Evolutionary conservation across 2,329 filamentous ascomycete species (phyloP), one percentile per base, ranked within the genome.

Genomic region (Microdochium nivale): DNA sequence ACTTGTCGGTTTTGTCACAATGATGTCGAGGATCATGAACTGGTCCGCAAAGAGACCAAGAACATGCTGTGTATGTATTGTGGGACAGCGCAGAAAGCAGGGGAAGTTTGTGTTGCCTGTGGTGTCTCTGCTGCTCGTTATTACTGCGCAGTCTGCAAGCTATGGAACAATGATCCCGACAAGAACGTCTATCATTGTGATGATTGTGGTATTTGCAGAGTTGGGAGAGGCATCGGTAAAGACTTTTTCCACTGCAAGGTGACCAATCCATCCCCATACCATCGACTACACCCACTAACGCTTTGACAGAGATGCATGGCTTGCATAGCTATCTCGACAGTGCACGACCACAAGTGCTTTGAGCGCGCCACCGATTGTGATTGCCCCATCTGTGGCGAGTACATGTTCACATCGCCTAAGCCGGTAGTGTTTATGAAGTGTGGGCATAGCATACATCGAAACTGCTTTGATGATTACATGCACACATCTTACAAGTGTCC

Each of bases 161-260:
- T 99, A 1, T 99, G 94, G 94, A 92, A 97, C 63, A 90, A 97
- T 62, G 88, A 96, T 59, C 81, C 84, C 51, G 85, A 83, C 58
- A 96, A 95, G 67, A 87, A 86, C 57, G 96, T 97, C 52, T 99
- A 99, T 65, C 94, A 99, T 66, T 99, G 94, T 67, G 81, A 84
- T 62, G 94, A 97, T 62, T 99, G 94, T 67, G 94, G 94, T 3
- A 96, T 99, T 55, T 99, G 94, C 65, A 81, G 94, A 53, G 85
- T 91, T 52, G 94, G 94, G 1, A 82, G 90, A 66, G 94, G 94
- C 1, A 74, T 99, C 27, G 92, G 94, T 3, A 97, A 96, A 65
- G 94, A 99, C 65, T 99, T 95, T 66, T 91, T 95, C 63, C 94
- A 99, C 69, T 99, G 94, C 86, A 95, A 96, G 81, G 90, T 92